Conservation (phyloP, 495 filamentous ascomycete species). For the Tuber magnatum region DNA sequence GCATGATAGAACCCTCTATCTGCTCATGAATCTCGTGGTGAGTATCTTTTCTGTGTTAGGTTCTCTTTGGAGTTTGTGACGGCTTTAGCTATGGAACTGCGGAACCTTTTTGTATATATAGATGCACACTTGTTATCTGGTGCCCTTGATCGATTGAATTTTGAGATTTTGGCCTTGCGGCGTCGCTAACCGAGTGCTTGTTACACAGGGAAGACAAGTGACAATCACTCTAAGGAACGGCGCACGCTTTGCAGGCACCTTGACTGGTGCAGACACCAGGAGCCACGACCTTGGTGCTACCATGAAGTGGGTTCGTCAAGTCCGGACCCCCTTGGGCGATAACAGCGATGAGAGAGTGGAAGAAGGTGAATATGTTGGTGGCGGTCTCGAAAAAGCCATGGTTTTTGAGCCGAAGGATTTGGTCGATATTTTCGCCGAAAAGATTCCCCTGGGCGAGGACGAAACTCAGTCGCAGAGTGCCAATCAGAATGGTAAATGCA, state of each 20-base stretch:
- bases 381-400: slow-evolving; percentile 62
- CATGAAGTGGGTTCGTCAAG: slow-evolving; percentile 76
- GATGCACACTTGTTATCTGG: slow-evolving; percentile 8
- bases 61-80: neutral
- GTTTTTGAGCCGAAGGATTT: slow-evolving; percentile 73
- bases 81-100: neutral
- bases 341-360: slow-evolving; percentile 53
- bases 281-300: slow-evolving; percentile 55
- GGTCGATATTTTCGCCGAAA: slow-evolving; percentile 56
- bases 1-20: slow-evolving; percentile 58
- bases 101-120: neutral
- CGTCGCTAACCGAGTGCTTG: slow-evolving; percentile 31
- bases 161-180: neutral
- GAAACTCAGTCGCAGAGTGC: slow-evolving; percentile 42
- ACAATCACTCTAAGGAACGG: slow-evolving; percentile 62
- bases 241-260: slow-evolving; percentile 67
- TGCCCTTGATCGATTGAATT: slow-evolving; percentile 15
- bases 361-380: slow-evolving; percentile 53
- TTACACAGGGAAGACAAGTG: slow-evolving; percentile 57
- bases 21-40: slow-evolving; percentile 59
- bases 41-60: slow-evolving; percentile 34
- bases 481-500: slow-evolving; percentile 62
- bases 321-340: slow-evolving; percentile 48
- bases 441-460: slow-evolving; percentile 39
- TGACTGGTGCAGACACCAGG: slow-evolving; percentile 55